Percentiles rank a stretch among this genome's conserved stretches.
Conservation (phyloP, 2,329 filamentous ascomycete species). For the Didymella keratinophila region DNA sequence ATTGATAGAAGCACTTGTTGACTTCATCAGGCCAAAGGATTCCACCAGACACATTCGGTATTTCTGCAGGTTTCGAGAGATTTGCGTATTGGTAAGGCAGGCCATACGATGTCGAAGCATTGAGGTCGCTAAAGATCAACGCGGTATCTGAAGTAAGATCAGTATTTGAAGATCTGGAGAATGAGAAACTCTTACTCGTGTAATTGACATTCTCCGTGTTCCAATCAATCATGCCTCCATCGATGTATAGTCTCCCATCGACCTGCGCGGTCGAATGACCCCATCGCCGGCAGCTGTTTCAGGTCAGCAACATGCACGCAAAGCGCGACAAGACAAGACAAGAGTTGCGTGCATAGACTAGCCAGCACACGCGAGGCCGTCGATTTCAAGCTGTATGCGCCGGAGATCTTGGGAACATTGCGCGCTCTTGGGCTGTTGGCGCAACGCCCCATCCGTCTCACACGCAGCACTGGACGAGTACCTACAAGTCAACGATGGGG, state of each 20-base stretch:
- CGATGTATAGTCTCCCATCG: constrained; percentile 67
- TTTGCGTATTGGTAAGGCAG: constrained; percentile 65
- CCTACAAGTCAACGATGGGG: constrained; percentile 60
- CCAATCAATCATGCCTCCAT: constrained; percentile 67
- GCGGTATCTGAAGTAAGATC: constrained; percentile 55
- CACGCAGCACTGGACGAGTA: constrained; percentile 1
- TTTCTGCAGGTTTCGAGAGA: constrained; percentile 64
- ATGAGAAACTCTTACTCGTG: constrained; percentile 55
- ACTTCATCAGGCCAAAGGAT: constrained; percentile 67
- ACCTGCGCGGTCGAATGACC: constrained; percentile 69
- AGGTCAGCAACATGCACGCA: constrained; percentile 2
- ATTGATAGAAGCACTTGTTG: constrained; percentile 70
- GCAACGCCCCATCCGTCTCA: constrained; percentile 2
- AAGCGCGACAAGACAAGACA: not conserved
- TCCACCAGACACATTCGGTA: constrained; percentile 61
- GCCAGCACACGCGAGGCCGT: not conserved
- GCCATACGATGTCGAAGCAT: constrained; percentile 47
- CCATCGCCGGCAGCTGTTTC: constrained; percentile 50
- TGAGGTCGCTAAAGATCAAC: constrained; percentile 66
- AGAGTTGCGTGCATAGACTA: not conserved
- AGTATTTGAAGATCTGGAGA: not conserved
- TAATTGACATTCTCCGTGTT: constrained; percentile 57
- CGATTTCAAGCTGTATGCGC: not conserved
- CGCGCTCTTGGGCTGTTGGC: not conserved
- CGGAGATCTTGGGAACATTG: not conserved